Evolutionary conservation across 2,329 filamentous ascomycete genomes (phyloP).

Genomic region (Fusarium buharicum): DNA sequence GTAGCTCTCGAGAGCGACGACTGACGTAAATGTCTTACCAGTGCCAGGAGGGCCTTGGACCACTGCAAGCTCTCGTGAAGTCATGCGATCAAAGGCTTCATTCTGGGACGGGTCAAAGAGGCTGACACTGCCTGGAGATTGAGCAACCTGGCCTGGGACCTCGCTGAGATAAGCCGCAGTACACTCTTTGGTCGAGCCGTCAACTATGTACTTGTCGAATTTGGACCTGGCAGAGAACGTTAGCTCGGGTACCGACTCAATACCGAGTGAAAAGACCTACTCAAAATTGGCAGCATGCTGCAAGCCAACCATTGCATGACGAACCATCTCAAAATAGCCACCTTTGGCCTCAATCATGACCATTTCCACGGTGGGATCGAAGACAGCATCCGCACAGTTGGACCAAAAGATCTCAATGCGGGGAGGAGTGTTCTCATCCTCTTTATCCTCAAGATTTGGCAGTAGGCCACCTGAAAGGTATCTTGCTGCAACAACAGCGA

Average conservation of each 20-base stretch:
- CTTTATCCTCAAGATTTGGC: slow-evolving; percentile 53
- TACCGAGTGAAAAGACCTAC: slow-evolving; percentile 56
- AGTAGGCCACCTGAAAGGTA: slow-evolving; percentile 69
- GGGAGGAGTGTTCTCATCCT: slow-evolving; percentile 59
- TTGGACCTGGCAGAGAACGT: slow-evolving; percentile 59
- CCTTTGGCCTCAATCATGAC: slow-evolving; percentile 81
- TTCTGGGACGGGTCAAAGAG: slow-evolving; percentile 77
- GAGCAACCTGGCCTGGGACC: neutral
- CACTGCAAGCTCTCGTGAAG: slow-evolving; percentile 77
- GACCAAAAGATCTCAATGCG: slow-evolving; percentile 81
- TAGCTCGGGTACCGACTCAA: neutral
- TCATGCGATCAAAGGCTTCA: slow-evolving; percentile 72
- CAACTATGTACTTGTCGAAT: slow-evolving; percentile 70
- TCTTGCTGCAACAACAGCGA: slow-evolving; percentile 78
- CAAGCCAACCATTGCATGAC: slow-evolving; percentile 77
- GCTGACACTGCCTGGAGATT: slow-evolving; percentile 5
- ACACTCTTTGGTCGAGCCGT: slow-evolving; percentile 51
- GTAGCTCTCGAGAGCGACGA: slow-evolving; percentile 67
- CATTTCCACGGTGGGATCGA: slow-evolving; percentile 76
- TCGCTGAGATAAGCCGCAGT: slow-evolving; percentile 47
- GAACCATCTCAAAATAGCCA: slow-evolving; percentile 81
- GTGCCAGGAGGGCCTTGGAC: slow-evolving; percentile 83
- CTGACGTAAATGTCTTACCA: slow-evolving; percentile 83
- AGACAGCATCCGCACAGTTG: slow-evolving; percentile 63
- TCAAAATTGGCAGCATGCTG: slow-evolving; percentile 66